phyloP scores from a whole-genome alignment of 371 early-diverging fungal species.

The Actinomortierella ambigua region DNA sequence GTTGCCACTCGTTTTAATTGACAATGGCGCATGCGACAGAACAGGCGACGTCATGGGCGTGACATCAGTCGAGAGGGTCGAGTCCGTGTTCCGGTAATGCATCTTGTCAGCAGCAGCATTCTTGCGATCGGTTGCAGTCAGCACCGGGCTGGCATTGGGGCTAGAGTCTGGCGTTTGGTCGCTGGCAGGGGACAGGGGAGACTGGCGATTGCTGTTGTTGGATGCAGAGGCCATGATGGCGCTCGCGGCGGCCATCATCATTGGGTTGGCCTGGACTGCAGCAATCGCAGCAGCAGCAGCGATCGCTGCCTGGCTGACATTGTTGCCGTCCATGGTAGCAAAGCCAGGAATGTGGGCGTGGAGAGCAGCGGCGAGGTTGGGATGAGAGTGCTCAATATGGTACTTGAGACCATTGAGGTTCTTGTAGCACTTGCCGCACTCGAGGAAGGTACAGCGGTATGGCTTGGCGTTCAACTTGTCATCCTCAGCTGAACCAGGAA shows the following conservation, averaged over 20 bases:
- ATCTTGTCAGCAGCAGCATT: neutral
- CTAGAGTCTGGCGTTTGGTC: conserved; percentile 39
- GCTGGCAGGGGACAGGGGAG: conserved; percentile 16
- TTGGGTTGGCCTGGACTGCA: conserved; percentile 30
- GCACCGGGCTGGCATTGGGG: conserved; percentile 21
- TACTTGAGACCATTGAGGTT: conserved; percentile 98
- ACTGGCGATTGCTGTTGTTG: conserved; percentile 21
- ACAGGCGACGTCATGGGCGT: conserved; percentile 46
- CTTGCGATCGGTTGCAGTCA: neutral
- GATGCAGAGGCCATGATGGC: conserved; percentile 39
- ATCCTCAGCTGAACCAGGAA: conserved; percentile 53
- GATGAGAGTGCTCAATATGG: conserved; percentile 89
- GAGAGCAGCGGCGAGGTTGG: conserved; percentile 35
- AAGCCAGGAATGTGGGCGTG: conserved; percentile 38
- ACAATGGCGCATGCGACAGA: conserved; percentile 27
- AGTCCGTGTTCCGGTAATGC: neutral
- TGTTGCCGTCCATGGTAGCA: conserved; percentile 32
- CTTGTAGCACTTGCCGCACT: conserved; percentile 95
- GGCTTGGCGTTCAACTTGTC: conserved; percentile 72
- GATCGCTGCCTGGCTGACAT: conserved; percentile 39
- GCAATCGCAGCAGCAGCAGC: conserved; percentile 32
- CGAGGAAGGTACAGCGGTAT: conserved; percentile 82
- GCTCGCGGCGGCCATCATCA: conserved; percentile 45
- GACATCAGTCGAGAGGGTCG: conserved; percentile 31
- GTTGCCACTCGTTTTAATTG: conserved; percentile 21